Base-by-base conservation (phyloP, 2,329 filamentous ascomycete genomes). In the Diaporthe velutina region DNA sequence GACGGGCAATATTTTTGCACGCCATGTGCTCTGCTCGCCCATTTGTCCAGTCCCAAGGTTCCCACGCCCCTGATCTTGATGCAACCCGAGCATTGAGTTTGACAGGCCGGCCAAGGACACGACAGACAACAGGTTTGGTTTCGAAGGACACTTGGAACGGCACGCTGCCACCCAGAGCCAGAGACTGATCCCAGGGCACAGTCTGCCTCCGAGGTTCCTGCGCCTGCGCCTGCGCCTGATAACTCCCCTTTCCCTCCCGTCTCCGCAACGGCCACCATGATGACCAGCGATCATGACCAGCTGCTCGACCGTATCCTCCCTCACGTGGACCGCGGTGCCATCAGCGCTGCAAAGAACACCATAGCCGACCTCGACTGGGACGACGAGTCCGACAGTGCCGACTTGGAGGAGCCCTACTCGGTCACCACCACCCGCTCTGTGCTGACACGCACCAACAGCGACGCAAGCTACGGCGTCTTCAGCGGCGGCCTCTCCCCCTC, bases 401-500 rank as follows among this genome's bases (percentile, higher is more conserved):
- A 58, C 40, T 22, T 54, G 7, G 73, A 73, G 57, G 68, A 67
- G 38, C 57, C 58, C 22, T 54, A n/a, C 58, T 73, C 73, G 2
- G 35, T 38, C 30, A 60, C 73, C 15, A 42, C 72, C n/a, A 54
- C 28, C 58, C 57, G 68, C 17, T 52, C 42, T 50, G 4, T 58
- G 35, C 50, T 42, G 13, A 70, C 73, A 3, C 40, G 60, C 38
- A 28, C 73, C 58, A 64, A 66, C 54, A 74, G 73, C 68, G 70
- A 57, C 8, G 38, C 42, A 17, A 74, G 73, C 73, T 68, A 67
- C 48, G 64, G 68, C 19, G 58, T 70, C 30, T 35, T 52, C n/a
- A 50, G 40, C n/a, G 73, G 73, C 19, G 73, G 73, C 9, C 68
- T 74, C 13, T 74, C 73, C 15, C 73, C 73, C 17, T 71, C 73